A percentile compares a stretch with the other conserved stretches of the same genome.
Conservation (phyloP, 306 rosid genomes). For the Trifolium subterraneum region DNA sequence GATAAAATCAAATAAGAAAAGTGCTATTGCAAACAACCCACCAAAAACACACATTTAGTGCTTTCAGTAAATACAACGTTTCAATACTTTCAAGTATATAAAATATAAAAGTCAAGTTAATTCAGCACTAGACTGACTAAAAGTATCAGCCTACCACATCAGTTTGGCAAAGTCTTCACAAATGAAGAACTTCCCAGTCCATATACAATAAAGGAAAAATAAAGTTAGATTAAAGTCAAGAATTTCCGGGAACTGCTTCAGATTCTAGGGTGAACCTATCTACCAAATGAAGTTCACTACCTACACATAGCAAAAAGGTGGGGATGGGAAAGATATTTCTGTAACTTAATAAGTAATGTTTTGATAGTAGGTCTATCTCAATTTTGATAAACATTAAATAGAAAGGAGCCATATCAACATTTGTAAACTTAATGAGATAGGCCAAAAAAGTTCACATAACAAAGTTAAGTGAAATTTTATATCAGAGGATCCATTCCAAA, state of each 20-base stretch:
- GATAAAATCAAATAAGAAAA: constrained; percentile 25
- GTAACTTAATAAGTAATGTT: too few relatives aligned
- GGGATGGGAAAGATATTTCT: constrained; percentile 26
- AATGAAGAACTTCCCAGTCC: constrained; percentile 12
- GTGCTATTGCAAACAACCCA: constrained; percentile 20
- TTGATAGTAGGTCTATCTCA: background rate
- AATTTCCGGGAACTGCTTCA: constrained; percentile 10
- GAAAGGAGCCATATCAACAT: background rate
- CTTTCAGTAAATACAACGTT: constrained; percentile 19
- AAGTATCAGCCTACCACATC: constrained; percentile 19
- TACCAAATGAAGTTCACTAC: constrained; percentile 32
- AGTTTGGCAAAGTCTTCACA: constrained; percentile 27
- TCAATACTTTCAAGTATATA: constrained; percentile 11
- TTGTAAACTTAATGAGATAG: background rate
- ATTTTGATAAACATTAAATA: constrained; percentile 16
- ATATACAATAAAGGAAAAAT: constrained; percentile 4
- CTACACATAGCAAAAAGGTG: constrained; percentile 24
- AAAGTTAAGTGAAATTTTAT: background rate
- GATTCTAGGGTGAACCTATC: constrained; percentile 24
- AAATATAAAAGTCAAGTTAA: constrained; percentile 11
- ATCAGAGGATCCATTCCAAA: constrained; percentile 5
- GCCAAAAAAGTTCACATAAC: background rate
- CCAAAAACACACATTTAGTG: constrained; percentile 6
- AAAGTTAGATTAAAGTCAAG: constrained; percentile 15
- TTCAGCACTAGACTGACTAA: constrained; percentile 1